phyloP scores from a whole-genome alignment of 2,329 filamentous ascomycete genomes.

The Sclerotinia spermophila region DNA sequence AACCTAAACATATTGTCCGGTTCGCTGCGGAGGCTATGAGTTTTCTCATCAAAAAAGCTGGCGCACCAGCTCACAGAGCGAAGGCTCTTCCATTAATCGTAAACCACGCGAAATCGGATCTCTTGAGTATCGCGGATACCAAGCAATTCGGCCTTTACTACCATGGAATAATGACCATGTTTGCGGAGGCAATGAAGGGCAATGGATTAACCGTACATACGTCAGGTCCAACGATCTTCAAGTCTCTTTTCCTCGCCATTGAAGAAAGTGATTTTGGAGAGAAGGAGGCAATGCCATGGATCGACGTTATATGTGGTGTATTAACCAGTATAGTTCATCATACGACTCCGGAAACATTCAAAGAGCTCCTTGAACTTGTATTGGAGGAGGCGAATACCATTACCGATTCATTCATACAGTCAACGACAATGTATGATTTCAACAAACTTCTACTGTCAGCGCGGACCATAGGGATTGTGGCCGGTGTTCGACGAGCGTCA shows the following conservation, averaged over 20 bases:
- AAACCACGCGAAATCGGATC: slow-evolving; percentile 66
- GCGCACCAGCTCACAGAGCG: slow-evolving; percentile 71
- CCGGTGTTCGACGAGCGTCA: slow-evolving; percentile 77
- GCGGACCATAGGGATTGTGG: slow-evolving; percentile 62
- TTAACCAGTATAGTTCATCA: slow-evolving; percentile 82
- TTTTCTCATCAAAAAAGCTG: slow-evolving; percentile 88
- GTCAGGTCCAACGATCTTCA: slow-evolving; percentile 52
- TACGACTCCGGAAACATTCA: slow-evolving; percentile 69
- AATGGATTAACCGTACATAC: slow-evolving; percentile 59
- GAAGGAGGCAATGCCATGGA: slow-evolving; percentile 48
- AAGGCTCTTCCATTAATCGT: slow-evolving; percentile 68
- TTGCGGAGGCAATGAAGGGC: slow-evolving; percentile 74
- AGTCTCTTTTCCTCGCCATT: slow-evolving; percentile 44
- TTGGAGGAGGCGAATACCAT: slow-evolving; percentile 45
- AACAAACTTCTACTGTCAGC: slow-evolving; percentile 49
- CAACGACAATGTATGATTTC: slow-evolving; percentile 35
- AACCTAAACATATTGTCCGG: slow-evolving; percentile 81
- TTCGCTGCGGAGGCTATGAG: slow-evolving; percentile 95
- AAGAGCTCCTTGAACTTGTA: slow-evolving; percentile 61
- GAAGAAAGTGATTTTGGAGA: slow-evolving; percentile 48
- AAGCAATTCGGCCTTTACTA: slow-evolving; percentile 67
- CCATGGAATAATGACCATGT: slow-evolving; percentile 86
- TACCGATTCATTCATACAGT: slow-evolving; percentile 41
- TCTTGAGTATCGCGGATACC: slow-evolving; percentile 51
- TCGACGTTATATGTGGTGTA: slow-evolving; percentile 68